phyloP scores from a whole-genome alignment of 2,329 filamentous ascomycete species.

The Aureobasidium sp. region DNA sequence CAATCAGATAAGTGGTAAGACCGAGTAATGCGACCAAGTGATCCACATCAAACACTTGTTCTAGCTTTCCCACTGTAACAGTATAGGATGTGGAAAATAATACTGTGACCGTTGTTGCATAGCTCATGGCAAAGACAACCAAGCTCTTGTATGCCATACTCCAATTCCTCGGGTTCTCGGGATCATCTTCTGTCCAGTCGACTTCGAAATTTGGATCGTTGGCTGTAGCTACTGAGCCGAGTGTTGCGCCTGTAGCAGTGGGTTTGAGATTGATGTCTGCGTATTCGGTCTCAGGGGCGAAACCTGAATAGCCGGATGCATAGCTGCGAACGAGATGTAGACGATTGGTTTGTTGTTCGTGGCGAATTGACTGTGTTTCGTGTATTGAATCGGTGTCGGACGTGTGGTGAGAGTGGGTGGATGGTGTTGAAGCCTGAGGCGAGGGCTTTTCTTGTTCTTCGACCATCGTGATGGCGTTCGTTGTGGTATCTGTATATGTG shows the following conservation, averaged over 20 bases:
- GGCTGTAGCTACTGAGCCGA: conserved; percentile 21
- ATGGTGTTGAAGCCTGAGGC: neutral
- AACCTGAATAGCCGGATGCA: conserved; percentile 15
- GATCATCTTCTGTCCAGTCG: conserved; percentile 59
- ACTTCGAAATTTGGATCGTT: conserved; percentile 61
- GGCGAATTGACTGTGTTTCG: conserved; percentile 6
- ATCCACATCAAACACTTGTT: conserved; percentile 56
- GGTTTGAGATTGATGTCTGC: conserved; percentile 15
- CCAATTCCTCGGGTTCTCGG: conserved; percentile 64
- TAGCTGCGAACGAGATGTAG: conserved; percentile 11
- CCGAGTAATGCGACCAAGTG: conserved; percentile 64
- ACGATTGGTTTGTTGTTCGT: neutral
- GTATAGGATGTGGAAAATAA: conserved; percentile 76
- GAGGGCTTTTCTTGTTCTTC: conserved; percentile 3
- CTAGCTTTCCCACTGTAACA: conserved; percentile 61
- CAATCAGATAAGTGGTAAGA: conserved; percentile 70
- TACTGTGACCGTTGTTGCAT: conserved; percentile 50
- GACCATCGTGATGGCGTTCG: neutral
- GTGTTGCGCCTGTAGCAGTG: conserved; percentile 1
- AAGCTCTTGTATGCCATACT: conserved; percentile 50
- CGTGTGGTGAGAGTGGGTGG: neutral
- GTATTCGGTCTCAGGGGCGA: conserved; percentile 2
- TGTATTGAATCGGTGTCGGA: conserved; percentile 3
- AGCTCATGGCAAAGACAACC: conserved; percentile 50
- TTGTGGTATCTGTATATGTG: too few relatives aligned